Conservation (phyloP, 2,329 filamentous ascomycete genomes). For the Pseudogymnoascus sp. region DNA sequence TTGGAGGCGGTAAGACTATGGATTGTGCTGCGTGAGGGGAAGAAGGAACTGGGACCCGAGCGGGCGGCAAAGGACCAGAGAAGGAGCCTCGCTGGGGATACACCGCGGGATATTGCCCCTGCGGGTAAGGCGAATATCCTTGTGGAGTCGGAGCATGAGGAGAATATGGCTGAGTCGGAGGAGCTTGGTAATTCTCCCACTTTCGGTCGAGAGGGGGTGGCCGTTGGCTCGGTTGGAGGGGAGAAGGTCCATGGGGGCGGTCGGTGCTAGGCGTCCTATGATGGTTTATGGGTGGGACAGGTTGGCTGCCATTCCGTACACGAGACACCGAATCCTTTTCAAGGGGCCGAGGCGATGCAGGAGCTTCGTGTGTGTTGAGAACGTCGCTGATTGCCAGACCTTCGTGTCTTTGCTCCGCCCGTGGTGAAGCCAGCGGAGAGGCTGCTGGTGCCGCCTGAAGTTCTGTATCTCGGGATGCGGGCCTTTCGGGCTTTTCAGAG, state of each 20-base stretch:
- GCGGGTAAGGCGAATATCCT: constrained; percentile 13
- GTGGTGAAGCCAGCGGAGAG: constrained; percentile 10
- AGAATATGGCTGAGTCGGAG: constrained; percentile 12
- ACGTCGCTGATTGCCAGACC: constrained; percentile 22
- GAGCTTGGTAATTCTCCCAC: constrained; percentile 23
- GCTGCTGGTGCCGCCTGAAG: not conserved
- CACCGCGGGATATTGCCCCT: constrained; percentile 1
- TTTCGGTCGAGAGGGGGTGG: constrained; percentile 13
- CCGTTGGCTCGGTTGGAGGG: constrained; percentile 20
- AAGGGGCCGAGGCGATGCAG: not conserved
- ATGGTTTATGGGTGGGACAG: constrained; percentile 6
- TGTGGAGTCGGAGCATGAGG: constrained; percentile 12
- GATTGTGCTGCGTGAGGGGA: constrained; percentile 22
- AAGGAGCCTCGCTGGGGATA: constrained; percentile 17
- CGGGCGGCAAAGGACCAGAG: constrained; percentile 21
- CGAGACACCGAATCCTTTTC: constrained; percentile 5
- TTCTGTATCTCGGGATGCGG: constrained; percentile 1
- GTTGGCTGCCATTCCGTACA: constrained; percentile 10
- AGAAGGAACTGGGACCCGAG: constrained; percentile 25
- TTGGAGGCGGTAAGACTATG: constrained; percentile 22
- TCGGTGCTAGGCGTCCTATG: constrained; percentile 10
- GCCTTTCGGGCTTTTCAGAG: not conserved
- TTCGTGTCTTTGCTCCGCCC: constrained; percentile 15
- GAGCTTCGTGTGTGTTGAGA: constrained; percentile 15
- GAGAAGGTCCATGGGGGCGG: constrained; percentile 17